Evolutionary conservation across 345 rosid genomes (phyloP), one percentile per base, ranked within the genome.

Genomic region (Heritiera fomes): DNA sequence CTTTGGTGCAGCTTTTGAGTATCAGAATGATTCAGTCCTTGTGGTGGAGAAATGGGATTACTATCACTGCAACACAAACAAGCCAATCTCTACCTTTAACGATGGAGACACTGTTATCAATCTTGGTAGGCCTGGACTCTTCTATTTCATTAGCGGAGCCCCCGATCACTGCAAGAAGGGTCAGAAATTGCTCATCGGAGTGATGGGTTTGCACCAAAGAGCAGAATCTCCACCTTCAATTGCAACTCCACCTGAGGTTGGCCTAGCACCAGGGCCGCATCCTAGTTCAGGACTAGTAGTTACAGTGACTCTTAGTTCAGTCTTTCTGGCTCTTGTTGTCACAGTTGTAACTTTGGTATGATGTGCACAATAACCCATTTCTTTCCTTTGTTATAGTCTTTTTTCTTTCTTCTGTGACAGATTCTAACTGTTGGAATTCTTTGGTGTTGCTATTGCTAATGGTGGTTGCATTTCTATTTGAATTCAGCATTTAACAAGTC

Each of bases 121-220:
- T 78, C 84, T 92, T 32, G 87, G 89, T 59, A 85, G 85, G 30
- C 78, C 91, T 8, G 93, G 97, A 53, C 77, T 84, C 8, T 91
- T 86, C 82, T 91, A 89, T 83, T 91, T 91, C 86, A 87, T 88
- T 75, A 92, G 97, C 73, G 97, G 97, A 0, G 89, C 81, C 78
- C 75, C 81, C 6, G 90, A 87, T 12, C 89, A 87, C 79, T 92
- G 97, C 47, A 84, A 82, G 12, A 84, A 80, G 60, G 93, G 91
- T 12, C 88, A 89, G 88, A 92, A 77, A 84, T 81, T 92, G 86
- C 79, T 81, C 79, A 71, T 91, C 53, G 87, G 82, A 30, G 94
- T 92, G 60, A 70, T 91, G 79, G 84, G 59, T 85, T 78, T 61
- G 17, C 78, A 75, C 56, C 64, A 73, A n/a, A 55, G 32, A 55